These are phyloP conservation scores for Lycium barbarum DNA, from an alignment of 257 asterid species.

Conservation along the genomic window DNA sequence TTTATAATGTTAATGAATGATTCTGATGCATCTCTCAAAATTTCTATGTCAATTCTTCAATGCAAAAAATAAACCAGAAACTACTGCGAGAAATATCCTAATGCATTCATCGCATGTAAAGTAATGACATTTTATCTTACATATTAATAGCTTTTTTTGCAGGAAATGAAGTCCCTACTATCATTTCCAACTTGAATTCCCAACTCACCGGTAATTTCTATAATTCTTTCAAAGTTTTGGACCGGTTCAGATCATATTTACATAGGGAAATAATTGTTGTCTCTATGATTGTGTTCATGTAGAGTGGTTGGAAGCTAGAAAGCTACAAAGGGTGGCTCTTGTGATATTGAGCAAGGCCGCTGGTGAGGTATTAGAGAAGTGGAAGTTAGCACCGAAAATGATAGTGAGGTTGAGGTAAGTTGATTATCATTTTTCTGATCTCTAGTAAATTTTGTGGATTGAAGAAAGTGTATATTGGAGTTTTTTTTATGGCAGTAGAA, in stretches of 20 bases:
- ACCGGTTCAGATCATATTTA: neutral
- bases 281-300: constrained; percentile 28
- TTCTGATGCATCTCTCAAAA: no score
- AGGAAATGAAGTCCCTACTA: no score
- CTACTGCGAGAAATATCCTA: no score
- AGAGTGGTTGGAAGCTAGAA: no score
- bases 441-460: neutral
- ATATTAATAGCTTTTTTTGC: no score
- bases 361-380: constrained; percentile 92
- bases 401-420: constrained; percentile 83
- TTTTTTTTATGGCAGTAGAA: neutral
- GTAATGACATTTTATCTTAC: no score
- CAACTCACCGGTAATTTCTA: constrained; percentile 79
- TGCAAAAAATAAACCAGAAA: no score
- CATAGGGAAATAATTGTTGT: constrained; percentile 11
- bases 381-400: constrained; percentile 93
- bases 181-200: constrained; percentile 81
- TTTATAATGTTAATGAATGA: no score
- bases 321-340: no score
- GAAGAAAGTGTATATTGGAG: neutral
- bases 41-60: no score
- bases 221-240: neutral
- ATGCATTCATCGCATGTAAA: no score
- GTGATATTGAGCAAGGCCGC: constrained; percentile 84
- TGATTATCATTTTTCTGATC: neutral